These are phyloP conservation scores for Cavenderia fasciculata DNA, from an alignment of 78 protist species.

Conservation along the genomic window DNA sequence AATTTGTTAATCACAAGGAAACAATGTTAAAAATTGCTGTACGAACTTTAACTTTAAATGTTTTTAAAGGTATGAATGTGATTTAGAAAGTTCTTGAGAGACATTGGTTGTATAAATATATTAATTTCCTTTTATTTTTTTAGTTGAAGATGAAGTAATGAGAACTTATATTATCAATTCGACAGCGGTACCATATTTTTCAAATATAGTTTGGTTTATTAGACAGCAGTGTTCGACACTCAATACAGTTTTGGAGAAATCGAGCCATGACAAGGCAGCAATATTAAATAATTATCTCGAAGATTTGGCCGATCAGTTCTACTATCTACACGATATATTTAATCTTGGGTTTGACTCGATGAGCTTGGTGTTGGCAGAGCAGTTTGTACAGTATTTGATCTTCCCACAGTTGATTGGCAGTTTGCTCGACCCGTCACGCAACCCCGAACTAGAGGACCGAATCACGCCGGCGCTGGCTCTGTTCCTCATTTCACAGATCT, in stretches of 20 bases:
- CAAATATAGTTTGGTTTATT: constrained; percentile 87
- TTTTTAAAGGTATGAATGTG: constrained; percentile 76
- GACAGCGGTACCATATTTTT: constrained; percentile 88
- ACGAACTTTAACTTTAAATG: constrained; percentile 90
- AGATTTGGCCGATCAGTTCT: constrained; percentile 77
- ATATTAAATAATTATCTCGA: constrained; percentile 48
- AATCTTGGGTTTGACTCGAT: constrained; percentile 67
- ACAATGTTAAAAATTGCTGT: constrained; percentile 94
- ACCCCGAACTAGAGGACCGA: constrained; percentile 43
- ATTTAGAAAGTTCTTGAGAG: too few relatives aligned
- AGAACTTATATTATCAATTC: constrained; percentile 76
- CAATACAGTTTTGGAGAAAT: constrained; percentile 50
- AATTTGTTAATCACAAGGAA: constrained; percentile 92
- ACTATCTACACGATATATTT: constrained; percentile 82
- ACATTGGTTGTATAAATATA: too few relatives aligned
- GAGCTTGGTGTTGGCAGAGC: constrained; percentile 78
- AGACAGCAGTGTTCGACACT: constrained; percentile 63
- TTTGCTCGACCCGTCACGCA: constrained; percentile 10
- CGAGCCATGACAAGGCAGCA: constrained; percentile 18
- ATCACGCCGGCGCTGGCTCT: constrained; percentile 71
- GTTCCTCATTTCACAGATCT: constrained; percentile 79
- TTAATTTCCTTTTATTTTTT: neutral
- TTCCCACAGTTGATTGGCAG: constrained; percentile 79
- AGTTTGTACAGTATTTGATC: constrained; percentile 70
- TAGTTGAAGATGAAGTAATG: constrained; percentile 74